Conservation (phyloP, 352 stramenopile genomes). For the Phytophthora podocarpi region DNA sequence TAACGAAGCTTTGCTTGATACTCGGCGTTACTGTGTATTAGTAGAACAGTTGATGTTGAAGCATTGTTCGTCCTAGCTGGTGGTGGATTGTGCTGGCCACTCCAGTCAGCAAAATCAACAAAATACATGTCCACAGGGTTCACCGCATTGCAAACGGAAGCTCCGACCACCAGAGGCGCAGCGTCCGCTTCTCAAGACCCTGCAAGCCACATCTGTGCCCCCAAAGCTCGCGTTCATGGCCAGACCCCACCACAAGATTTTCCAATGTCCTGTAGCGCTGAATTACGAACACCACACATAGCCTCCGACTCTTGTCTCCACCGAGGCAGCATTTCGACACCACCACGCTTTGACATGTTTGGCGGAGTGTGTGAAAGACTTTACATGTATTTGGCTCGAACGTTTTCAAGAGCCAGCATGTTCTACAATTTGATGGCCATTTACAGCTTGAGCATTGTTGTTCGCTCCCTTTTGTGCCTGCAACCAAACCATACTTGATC, state of each 20-base stretch:
- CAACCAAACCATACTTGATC: too few relatives aligned
- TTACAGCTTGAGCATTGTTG: background rate
- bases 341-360: background rate
- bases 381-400: too few relatives aligned
- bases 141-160: conserved; percentile 9
- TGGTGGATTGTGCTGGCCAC: conserved; percentile 25
- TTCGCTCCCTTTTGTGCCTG: background rate
- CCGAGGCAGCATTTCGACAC: background rate
- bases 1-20: conserved; percentile 1
- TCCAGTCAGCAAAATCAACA: conserved; percentile 16
- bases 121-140: background rate
- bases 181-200: background rate
- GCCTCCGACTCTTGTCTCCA: conserved; percentile 15
- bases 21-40: too few relatives aligned
- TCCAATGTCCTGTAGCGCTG: background rate
- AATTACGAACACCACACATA: conserved; percentile 18
- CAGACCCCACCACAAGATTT: conserved; percentile 27
- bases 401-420: conserved; percentile 5
- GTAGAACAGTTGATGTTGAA: conserved; percentile 17
- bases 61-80: conserved; percentile 8
- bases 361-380: too few relatives aligned
- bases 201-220: conserved; percentile 4
- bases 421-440: conserved; percentile 8
- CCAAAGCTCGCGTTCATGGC: background rate
- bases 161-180: background rate